A percentile compares a stretch with the other conserved stretches of the same genome.
These are phyloP conservation scores for Pestalotiopsis sp. DNA, from an alignment of 2,329 filamentous ascomycete species.

Conservation along the genomic window DNA sequence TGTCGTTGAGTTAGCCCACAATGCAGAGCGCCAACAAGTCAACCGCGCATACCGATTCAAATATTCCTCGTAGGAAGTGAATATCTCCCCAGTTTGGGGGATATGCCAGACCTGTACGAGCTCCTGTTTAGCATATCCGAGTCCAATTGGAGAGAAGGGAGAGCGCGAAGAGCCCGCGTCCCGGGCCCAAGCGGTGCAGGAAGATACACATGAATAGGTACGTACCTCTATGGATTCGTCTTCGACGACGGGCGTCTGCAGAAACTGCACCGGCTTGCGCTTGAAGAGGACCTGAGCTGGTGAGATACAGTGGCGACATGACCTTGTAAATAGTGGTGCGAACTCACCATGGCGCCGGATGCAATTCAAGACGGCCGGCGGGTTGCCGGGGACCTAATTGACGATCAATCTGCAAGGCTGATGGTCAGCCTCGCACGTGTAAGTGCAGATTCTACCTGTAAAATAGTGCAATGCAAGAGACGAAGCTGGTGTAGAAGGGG, in stretches of 20 bases:
- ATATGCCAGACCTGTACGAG: slow-evolving; percentile 83
- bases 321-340: slow-evolving; percentile 18
- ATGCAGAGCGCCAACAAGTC: slow-evolving; percentile 4
- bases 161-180: slow-evolving; percentile 9
- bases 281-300: slow-evolving; percentile 83
- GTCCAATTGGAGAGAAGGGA: neutral
- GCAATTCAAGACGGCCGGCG: slow-evolving; percentile 2
- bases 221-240: slow-evolving; percentile 84
- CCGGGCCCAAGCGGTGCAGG: slow-evolving; percentile 15
- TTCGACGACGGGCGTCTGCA: slow-evolving; percentile 71
- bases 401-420: slow-evolving; percentile 45
- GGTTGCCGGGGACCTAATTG: slow-evolving; percentile 15
- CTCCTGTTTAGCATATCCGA: slow-evolving; percentile 14
- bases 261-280: slow-evolving; percentile 87
- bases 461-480: too few relatives aligned
- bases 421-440: slow-evolving; percentile 36
- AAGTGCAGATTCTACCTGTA: slow-evolving; percentile 2
- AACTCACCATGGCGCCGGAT: slow-evolving; percentile 36
- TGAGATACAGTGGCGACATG: slow-evolving; percentile 16
- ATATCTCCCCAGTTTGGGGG: slow-evolving; percentile 85
- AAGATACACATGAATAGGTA: slow-evolving; percentile 18
- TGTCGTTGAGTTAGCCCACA: slow-evolving; percentile 32
- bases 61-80: slow-evolving; percentile 86
- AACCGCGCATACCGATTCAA: slow-evolving; percentile 68
- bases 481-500: neutral